These are phyloP conservation scores for Teratosphaeria epicoccoides DNA, from an alignment of 2,329 filamentous ascomycete genomes.

Conservation along the genomic window DNA sequence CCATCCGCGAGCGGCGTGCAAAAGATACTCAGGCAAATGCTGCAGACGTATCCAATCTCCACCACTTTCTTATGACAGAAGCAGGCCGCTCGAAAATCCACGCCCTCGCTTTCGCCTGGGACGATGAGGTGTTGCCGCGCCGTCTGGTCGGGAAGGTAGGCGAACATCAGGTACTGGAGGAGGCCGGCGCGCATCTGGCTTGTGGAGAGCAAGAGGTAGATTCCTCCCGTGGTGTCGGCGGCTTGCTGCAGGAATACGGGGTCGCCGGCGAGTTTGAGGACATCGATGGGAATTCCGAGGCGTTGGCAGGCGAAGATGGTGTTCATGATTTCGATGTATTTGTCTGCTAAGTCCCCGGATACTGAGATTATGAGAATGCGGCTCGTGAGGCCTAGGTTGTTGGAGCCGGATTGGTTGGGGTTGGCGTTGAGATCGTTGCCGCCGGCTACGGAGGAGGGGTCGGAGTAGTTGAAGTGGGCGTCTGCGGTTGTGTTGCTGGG, in stretches of 20 bases:
- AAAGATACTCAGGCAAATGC: constrained; percentile 90
- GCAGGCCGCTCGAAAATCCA: constrained; percentile 96
- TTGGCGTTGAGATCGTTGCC: constrained; percentile 43
- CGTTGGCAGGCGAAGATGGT: constrained; percentile 90
- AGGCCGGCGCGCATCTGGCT: constrained; percentile 44
- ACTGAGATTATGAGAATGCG: constrained; percentile 87
- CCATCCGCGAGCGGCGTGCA: constrained; percentile 55
- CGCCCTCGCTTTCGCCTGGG: constrained; percentile 64
- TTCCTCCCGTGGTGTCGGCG: constrained; percentile 58
- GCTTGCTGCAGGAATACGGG: constrained; percentile 94
- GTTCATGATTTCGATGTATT: constrained; percentile 99
- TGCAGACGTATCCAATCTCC: constrained; percentile 89
- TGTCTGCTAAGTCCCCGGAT: constrained; percentile 71
- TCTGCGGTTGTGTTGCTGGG: constrained; percentile 35
- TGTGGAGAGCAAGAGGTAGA: constrained; percentile 49
- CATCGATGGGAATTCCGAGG: constrained; percentile 80
- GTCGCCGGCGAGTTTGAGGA: constrained; percentile 72
- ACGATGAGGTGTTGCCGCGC: constrained; percentile 57
- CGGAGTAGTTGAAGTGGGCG: constrained; percentile 50
- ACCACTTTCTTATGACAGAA: constrained; percentile 91
- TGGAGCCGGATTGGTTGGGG: constrained; percentile 23
- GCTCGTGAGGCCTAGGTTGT: constrained; percentile 49
- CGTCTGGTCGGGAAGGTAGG: constrained; percentile 64
- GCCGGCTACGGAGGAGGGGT: constrained; percentile 35
- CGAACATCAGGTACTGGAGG: constrained; percentile 90